Evolutionary conservation across 163 green algal genomes (phyloP).

Genomic region (Trebouxia gelatinosa): DNA sequence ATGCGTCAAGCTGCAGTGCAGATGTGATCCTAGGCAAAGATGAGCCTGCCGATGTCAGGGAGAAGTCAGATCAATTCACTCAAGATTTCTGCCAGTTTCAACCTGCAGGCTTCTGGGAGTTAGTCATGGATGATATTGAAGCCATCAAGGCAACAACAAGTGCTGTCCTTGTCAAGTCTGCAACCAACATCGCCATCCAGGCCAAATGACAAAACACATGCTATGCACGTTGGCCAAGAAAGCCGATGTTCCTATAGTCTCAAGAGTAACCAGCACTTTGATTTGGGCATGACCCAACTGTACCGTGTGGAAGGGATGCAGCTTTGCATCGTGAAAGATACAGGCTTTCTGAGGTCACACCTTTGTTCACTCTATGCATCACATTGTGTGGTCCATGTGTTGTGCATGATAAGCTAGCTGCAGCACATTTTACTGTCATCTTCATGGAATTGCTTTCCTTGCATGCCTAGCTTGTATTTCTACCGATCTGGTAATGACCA

Average conservation of each 20-base stretch:
- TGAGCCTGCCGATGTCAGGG: conserved; percentile 2
- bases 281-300: conserved; percentile 4
- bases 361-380: conserved; percentile 14
- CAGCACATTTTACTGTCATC: conserved; percentile 13
- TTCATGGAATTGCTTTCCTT: conserved; percentile 17
- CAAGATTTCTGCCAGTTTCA: conserved; percentile 5
- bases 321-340: conserved; percentile 10
- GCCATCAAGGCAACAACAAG: conserved; percentile 25
- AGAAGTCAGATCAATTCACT: conserved; percentile 9
- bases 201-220: neutral
- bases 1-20: conserved; percentile 13
- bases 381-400: conserved; percentile 20
- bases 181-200: conserved; percentile 1
- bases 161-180: conserved; percentile 21
- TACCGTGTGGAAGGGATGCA: conserved; percentile 16
- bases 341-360: conserved; percentile 14
- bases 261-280: conserved; percentile 14
- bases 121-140: conserved; percentile 17
- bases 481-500: conserved; percentile 1
- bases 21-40: conserved; percentile 22
- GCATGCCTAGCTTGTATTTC: conserved; percentile 14
- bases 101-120: conserved; percentile 23
- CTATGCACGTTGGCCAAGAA: conserved; percentile 9
- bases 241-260: neutral
- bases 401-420: conserved; percentile 22